phyloP scores from a whole-genome alignment of 2,329 filamentous ascomycete species.

The Rhexocercosporidium sp. region DNA sequence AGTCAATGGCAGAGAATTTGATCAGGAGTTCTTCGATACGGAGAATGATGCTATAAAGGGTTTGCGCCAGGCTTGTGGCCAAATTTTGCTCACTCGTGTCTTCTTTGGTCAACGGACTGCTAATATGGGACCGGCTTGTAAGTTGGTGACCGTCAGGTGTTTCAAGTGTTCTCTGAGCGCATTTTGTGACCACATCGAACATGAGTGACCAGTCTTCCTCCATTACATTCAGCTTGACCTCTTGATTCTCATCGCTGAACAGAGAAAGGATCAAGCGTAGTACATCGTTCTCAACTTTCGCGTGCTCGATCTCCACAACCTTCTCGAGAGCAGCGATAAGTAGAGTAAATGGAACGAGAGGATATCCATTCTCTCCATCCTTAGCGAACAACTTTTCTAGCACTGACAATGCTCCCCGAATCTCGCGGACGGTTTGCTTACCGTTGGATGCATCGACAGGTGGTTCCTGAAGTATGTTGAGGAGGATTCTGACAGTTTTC shows the following conservation, averaged over 20 bases:
- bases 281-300: conserved; percentile 42
- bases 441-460: conserved; percentile 51
- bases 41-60: conserved; percentile 39
- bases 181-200: conserved; percentile 63
- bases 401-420: conserved; percentile 67
- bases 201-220: conserved; percentile 71
- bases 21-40: conserved; percentile 43
- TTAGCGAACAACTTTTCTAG: conserved; percentile 67
- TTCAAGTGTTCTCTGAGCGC: conserved; percentile 45
- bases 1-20: conserved; percentile 52
- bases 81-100: conserved; percentile 31
- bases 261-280: conserved; percentile 54
- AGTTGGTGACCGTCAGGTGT: conserved; percentile 37
- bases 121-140: conserved; percentile 28
- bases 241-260: conserved; percentile 57
- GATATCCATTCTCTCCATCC: conserved; percentile 63
- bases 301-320: conserved; percentile 46
- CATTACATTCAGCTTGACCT: conserved; percentile 59
- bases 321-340: conserved; percentile 62
- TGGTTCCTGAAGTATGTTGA: conserved; percentile 63
- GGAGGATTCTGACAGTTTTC: conserved; percentile 67
- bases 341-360: conserved; percentile 61
- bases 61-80: conserved; percentile 36
- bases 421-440: conserved; percentile 59
- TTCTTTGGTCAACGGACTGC: conserved; percentile 33